Base-by-base conservation (phyloP, 176 grass and related monocot genomes). In the Calamus simplicifolius region DNA sequence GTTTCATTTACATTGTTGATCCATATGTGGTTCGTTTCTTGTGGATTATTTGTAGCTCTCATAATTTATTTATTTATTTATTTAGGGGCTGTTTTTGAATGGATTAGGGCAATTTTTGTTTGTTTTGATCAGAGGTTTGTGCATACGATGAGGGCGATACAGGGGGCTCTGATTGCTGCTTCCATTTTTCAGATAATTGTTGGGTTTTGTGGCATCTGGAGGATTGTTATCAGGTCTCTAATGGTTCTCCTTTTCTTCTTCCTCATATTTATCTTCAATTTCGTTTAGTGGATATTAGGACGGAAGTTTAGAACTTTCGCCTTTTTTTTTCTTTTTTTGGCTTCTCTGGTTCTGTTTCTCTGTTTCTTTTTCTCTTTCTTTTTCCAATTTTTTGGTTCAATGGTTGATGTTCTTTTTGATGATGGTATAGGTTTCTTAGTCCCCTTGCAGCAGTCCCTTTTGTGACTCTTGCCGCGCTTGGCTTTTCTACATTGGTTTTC, bases 201-300 rank as follows among this genome's bases (percentile, higher is more conserved):
- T 52, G 92, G 87, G 19, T 97, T 85, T 81, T 90, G 81, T 30
- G 83, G 92, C 69, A 58, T 88, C n/a, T 95, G 90, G 90, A 71
- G 90, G 48, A 59, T 89, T 51, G 86, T 74, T 67, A 89, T 89
- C 26, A 63, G 85, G 85, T 93, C 5, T 25, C 25, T 52, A 23
- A 1, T 12, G 48, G 13, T 29, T 55, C 1, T 35, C 54, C 38
- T 3, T 52, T 31, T 7, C 58, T 10, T 18, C 38, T 52, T 8
- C 29, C 55, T 71, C 30, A 56, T 62, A 21, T 8, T 16, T 52
- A 8, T 25, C 38, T 25, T 8, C 8, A 35, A 35, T 35, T 35
- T 0, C 1, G 5, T 35, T 7, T 35, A 35, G 6, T 35, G 30
- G 5, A 8, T 6, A 35, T 8, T 2, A 35, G 7, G 7, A 35